Percentiles rank a stretch among this genome's conserved stretches.
These are phyloP conservation scores for Lactarius indigo DNA, from an alignment of 768 basidiomycete species.

Conservation along the genomic window DNA sequence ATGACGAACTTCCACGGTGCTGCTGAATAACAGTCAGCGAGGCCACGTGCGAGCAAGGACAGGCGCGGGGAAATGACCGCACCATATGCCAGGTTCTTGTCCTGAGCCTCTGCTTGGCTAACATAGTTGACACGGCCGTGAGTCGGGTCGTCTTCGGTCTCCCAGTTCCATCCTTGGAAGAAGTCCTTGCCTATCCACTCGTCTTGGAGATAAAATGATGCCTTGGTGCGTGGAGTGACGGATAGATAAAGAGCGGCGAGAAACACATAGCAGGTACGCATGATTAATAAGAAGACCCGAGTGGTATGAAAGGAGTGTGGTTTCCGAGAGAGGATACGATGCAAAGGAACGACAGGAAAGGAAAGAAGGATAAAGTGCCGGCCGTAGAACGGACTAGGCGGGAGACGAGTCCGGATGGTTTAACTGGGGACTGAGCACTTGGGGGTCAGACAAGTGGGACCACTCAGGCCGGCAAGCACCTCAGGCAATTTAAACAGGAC, in stretches of 20 bases:
- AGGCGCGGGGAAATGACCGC: constrained; percentile 5
- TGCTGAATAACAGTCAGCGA: constrained; percentile 29
- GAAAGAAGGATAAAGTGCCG: constrained; percentile 21
- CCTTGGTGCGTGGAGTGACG: constrained; percentile 7
- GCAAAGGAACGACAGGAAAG: constrained; percentile 31
- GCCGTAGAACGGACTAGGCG: constrained; percentile 1
- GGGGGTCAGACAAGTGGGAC: neutral
- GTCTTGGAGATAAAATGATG: constrained; percentile 17
- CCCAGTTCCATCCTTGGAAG: constrained; percentile 45
- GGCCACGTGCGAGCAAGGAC: neutral
- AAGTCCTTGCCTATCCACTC: constrained; percentile 40
- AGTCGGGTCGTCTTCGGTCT: constrained; percentile 53
- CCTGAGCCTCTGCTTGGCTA: constrained; percentile 40
- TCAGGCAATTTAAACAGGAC: neutral
- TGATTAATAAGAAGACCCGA: constrained; percentile 28
- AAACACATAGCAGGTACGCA: constrained; percentile 34
- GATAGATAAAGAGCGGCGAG: constrained; percentile 13
- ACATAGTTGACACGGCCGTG: constrained; percentile 62
- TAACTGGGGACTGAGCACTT: neutral
- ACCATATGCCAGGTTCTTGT: constrained; percentile 47
- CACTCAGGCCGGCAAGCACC: too few relatives aligned
- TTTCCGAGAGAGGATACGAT: constrained; percentile 25
- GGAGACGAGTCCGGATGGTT: neutral
- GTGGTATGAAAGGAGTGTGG: constrained; percentile 24
- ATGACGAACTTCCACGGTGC: constrained; percentile 48